phyloP scores from a whole-genome alignment of 1,284 basidiomycete genomes.

The Ganoderma boninense region DNA sequence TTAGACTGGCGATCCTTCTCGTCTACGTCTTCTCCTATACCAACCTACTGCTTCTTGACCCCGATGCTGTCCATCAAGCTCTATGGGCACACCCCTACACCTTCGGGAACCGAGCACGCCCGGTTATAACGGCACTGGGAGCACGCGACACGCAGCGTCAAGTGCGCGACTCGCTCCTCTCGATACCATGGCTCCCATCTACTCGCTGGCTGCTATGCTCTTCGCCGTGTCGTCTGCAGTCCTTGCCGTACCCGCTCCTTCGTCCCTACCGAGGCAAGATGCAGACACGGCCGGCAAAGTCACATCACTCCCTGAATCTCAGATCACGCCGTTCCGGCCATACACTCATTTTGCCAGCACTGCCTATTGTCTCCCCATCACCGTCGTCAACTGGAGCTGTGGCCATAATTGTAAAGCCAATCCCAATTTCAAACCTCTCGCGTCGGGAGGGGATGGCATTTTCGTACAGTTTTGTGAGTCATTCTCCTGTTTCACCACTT shows the following conservation, averaged over 20 bases:
- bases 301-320: constrained; percentile 39
- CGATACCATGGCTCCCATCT: not conserved
- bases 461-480: constrained; percentile 56
- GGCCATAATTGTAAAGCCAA: constrained; percentile 53
- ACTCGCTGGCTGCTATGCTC: not conserved
- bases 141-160: not conserved
- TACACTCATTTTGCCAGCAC: constrained; percentile 48
- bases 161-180: not conserved
- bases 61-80: constrained; percentile 4
- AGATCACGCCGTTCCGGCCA: constrained; percentile 47
- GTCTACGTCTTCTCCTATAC: not conserved
- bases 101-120: not conserved
- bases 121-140: not conserved
- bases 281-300: constrained; percentile 27
- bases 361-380: constrained; percentile 44
- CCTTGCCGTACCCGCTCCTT: constrained; percentile 25
- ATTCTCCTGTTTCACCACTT: constrained; percentile 8
- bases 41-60: not conserved
- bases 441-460: constrained; percentile 67
- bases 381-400: constrained; percentile 46
- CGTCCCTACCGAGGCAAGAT: not conserved
- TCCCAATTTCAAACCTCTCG: constrained; percentile 59
- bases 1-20: not conserved
- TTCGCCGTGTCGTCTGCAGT: not conserved
- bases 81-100: not conserved